Percentiles rank a stretch among this genome's conserved stretches.
Evolutionary conservation across 2,329 filamentous ascomycete species (phyloP).

Genomic region (Sphaerostilbella broomeana): DNA sequence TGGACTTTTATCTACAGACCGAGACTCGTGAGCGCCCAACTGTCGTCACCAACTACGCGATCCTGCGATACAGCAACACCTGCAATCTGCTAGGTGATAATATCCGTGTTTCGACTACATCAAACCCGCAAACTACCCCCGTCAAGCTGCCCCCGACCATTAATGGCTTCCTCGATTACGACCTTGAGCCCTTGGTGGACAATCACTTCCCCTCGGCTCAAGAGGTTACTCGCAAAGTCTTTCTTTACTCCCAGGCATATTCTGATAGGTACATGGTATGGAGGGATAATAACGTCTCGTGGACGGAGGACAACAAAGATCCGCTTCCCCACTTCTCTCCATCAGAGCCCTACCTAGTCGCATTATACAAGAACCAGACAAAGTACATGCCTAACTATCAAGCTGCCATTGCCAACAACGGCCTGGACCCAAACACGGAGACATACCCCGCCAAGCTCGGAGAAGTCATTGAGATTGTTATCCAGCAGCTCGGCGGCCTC

Average conservation of each 20-base stretch:
- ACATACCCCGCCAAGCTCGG: conserved; percentile 48
- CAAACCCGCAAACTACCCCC: conserved; percentile 5
- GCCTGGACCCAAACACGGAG: conserved; percentile 45
- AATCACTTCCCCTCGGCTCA: conserved; percentile 29
- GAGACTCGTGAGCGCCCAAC: conserved; percentile 44
- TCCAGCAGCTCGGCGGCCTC: conserved; percentile 31
- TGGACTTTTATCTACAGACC: conserved; percentile 40
- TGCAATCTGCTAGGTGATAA: neutral
- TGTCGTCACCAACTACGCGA: conserved; percentile 39
- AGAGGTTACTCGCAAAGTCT: conserved; percentile 42
- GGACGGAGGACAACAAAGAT: conserved; percentile 8
- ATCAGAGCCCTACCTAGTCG: conserved; percentile 14
- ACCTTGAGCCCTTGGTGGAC: conserved; percentile 30
- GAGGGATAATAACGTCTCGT: conserved; percentile 13
- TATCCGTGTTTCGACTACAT: conserved; percentile 3
- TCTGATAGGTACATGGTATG: conserved; percentile 10
- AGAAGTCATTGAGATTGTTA: conserved; percentile 50
- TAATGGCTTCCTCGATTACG: conserved; percentile 39
- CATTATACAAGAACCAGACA: conserved; percentile 11
- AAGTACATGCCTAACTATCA: conserved; percentile 41
- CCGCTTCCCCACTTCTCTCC: conserved; percentile 5
- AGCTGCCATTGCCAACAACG: conserved; percentile 40
- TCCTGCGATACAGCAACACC: conserved; percentile 37
- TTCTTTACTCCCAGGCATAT: conserved; percentile 28
- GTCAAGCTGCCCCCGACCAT: conserved; percentile 30